Base-by-base conservation (phyloP, 345 rosid species). In the Hibiscus trionum region DNA sequence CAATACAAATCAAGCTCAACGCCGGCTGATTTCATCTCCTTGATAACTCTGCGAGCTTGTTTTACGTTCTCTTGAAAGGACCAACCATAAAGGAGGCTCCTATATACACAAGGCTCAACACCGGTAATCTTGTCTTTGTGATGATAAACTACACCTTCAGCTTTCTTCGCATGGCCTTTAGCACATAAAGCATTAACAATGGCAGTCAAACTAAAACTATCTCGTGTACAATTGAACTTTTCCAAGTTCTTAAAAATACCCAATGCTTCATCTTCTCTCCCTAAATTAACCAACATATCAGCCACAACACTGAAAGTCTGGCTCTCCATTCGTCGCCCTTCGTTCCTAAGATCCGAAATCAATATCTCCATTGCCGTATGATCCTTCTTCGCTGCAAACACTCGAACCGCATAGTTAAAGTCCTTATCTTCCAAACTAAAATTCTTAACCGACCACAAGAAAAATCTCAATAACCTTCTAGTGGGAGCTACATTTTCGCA, bases 171-270 rank as follows among this genome's bases (percentile, higher is more conserved):
- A 75, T 89, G 94, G 52, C 97, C 96, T 79, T 77, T 89, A 0
- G 88, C 75, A 69, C 96, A 91, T 49, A 93, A 90, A n/a, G 97
- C 88, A 64, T 66, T 79, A 31, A 89, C 84, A 17, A 89, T 84
- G 63, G 94, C 85, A 47, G 81, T 73, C 56, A 93, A 86, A 0
- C 87, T 80, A 47, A 62, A 82, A 72, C 85, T 9, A 75, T 91
- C 93, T 78, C 71, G 90, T 0, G 83, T 78, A 76, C 97, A 93
- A 8, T 83, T 85, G 80, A 89, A 88, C 83, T 87, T 91, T 60
- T 90, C 85, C 79, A 93, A 82, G 75, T 87, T 90, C 89, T 90
- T 93, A 82, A 89, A 93, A 72, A 93, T 80, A 17, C 96, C 94
- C 80, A 87, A 80, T 10, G 98, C 97, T 64, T 91, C 93, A 1